Evolutionary conservation across 148 eudicot species (phyloP).

Genomic region (Fagopyrum homotropicum): DNA sequence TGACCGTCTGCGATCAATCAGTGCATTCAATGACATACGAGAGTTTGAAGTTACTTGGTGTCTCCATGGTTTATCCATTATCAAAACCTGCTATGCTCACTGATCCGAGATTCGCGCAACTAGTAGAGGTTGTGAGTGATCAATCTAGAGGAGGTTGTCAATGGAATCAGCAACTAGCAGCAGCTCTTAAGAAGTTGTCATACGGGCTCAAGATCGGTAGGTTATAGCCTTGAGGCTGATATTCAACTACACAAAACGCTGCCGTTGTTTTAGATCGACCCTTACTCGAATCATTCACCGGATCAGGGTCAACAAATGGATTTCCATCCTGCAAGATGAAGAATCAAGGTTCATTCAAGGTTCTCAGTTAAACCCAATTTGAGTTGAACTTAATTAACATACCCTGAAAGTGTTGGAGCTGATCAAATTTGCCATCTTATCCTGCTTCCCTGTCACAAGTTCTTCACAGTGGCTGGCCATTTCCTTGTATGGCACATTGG

Average conservation of each 20-base stretch:
- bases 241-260: constrained; percentile 39
- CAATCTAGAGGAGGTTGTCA: constrained; percentile 7
- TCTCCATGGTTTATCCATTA: not conserved
- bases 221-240: constrained; percentile 37
- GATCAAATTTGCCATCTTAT: constrained; percentile 77
- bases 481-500: constrained; percentile 78
- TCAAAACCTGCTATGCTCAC: not conserved
- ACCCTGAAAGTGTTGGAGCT: constrained; percentile 23
- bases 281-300: constrained; percentile 15
- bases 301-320: constrained; percentile 36
- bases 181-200: constrained; percentile 75
- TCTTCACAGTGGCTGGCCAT: constrained; percentile 88
- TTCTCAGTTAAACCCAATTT: not conserved
- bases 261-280: constrained; percentile 14
- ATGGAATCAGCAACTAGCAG: constrained; percentile 54
- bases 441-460: constrained; percentile 73
- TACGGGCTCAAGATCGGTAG: constrained; percentile 73
- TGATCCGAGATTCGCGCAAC: not conserved
- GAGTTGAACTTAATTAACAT: constrained; percentile 13
- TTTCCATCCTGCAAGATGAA: constrained; percentile 39
- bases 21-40: not conserved
- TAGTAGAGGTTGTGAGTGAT: not conserved
- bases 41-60: not conserved
- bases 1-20: not conserved
- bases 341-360: not conserved